These are phyloP conservation scores for Suhomyces faveliae DNA, from an alignment of 805 yeast species.

Conservation along the genomic window DNA sequence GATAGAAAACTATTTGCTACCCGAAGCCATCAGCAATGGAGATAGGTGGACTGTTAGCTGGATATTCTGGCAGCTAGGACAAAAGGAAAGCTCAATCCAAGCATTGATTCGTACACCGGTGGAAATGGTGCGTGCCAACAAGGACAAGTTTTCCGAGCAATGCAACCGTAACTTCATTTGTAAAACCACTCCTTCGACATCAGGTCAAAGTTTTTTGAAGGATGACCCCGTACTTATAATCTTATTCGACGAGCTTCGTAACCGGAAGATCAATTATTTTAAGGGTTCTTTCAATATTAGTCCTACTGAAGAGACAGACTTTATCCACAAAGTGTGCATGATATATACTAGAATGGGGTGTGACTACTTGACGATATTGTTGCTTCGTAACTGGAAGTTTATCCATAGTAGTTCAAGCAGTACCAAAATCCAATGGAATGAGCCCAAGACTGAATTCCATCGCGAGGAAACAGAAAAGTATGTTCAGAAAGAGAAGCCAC, in stretches of 20 bases:
- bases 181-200: conserved; percentile 1
- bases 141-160: conserved; percentile 20
- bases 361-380: conserved; percentile 65
- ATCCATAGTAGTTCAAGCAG: conserved; percentile 3
- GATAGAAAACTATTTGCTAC: conserved; percentile 51
- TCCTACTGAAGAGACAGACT: conserved; percentile 53
- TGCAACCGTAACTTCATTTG: conserved; percentile 16
- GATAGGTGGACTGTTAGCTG: conserved; percentile 83
- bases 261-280: conserved; percentile 48
- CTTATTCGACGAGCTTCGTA: conserved; percentile 61
- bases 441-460: neutral
- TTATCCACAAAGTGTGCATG: conserved; percentile 59
- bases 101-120: conserved; percentile 61
- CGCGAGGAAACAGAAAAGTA: neutral
- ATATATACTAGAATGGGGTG: conserved; percentile 90
- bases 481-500: conserved; percentile 31
- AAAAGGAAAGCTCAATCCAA: conserved; percentile 50
- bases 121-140: conserved; percentile 19
- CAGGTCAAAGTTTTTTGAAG: conserved; percentile 44
- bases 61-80: conserved; percentile 64
- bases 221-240: conserved; percentile 83
- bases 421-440: neutral
- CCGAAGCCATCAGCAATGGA: conserved; percentile 56
- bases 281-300: conserved; percentile 48
- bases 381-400: conserved; percentile 71